Evolutionary conservation across 1,139 yeast species (phyloP), one percentile per base, ranked within the genome.

Genomic region (Taphrina populina): DNA sequence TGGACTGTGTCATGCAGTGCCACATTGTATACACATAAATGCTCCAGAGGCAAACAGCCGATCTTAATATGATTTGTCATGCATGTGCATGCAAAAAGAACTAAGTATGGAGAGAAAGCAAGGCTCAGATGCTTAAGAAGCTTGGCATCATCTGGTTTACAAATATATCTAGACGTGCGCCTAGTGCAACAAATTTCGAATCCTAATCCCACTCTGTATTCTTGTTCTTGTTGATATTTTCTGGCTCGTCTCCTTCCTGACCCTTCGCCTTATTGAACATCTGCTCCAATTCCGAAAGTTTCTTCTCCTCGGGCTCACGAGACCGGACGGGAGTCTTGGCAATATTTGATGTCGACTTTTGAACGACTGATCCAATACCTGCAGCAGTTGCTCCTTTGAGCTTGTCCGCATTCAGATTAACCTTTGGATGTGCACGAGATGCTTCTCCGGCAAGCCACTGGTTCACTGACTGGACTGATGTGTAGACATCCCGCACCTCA

Each of bases 161-260:
- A n/a, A n/a, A n/a, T n/a, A n/a, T n/a, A n/a, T n/a, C n/a, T n/a
- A n/a, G n/a, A n/a, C n/a, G n/a, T n/a, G n/a, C n/a, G n/a, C n/a
- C n/a, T n/a, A n/a, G n/a, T n/a, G n/a, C n/a, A n/a, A n/a, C n/a
- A n/a, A n/a, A n/a, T n/a, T n/a, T n/a, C n/a, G n/a, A n/a, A n/a
- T n/a, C n/a, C 20, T 26, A 49, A n/a, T 49, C 54, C 54, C 54
- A 49, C 5, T 39, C 19, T 4, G 54, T 49, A 36, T 46, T 46
- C 20, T 19, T 26, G 35, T 24, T 29, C 33, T 40, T 39, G 46
- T 49, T 49, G 35, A 19, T 23, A 27, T 30, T 17, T 13, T 49
- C 54, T 15, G 54, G 54, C 39, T 49, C 54, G 20, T 49, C 54
- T n/a, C 23, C 54, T 10, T 36, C 46, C 36, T 24, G 32, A 17